These are phyloP conservation scores for Blastobotrys attinorum DNA, from an alignment of 805 yeast genomes.

Conservation along the genomic window DNA sequence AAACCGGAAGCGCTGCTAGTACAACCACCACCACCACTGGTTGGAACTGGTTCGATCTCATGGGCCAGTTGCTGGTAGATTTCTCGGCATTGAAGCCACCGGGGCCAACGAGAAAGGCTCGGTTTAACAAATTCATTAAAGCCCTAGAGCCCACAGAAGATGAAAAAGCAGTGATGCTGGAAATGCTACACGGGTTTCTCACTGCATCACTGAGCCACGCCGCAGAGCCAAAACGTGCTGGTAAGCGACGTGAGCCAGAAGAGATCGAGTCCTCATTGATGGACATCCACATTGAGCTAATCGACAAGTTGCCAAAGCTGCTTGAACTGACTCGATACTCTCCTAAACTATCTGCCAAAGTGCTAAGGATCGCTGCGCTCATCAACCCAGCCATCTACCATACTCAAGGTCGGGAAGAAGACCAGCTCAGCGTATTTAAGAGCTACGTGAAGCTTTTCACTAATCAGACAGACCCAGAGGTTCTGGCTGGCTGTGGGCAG, in stretches of 20 bases:
- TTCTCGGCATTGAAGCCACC: slow-evolving; percentile 10
- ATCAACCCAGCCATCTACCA: slow-evolving; percentile 18
- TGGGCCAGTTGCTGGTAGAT: slow-evolving; percentile 37
- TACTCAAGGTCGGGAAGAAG: slow-evolving; percentile 14
- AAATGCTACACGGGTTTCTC: slow-evolving; percentile 25
- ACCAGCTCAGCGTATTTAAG: slow-evolving; percentile 22
- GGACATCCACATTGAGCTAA: slow-evolving; percentile 10
- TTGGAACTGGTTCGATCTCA: slow-evolving; percentile 32
- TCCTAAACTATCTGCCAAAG: slow-evolving; percentile 16
- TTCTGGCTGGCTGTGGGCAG: slow-evolving; percentile 10
- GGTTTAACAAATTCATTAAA: background rate
- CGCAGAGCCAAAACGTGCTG: background rate
- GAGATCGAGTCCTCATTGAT: slow-evolving; percentile 6
- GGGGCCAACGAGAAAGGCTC: background rate
- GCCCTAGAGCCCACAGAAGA: slow-evolving; percentile 5
- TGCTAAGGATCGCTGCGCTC: slow-evolving; percentile 17
- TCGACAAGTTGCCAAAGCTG: slow-evolving; percentile 17
- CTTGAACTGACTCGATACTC: slow-evolving; percentile 20
- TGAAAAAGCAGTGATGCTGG: slow-evolving; percentile 11
- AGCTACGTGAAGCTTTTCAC: slow-evolving; percentile 8
- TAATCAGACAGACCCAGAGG: slow-evolving; percentile 4
- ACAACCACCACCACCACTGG: too few relatives aligned
- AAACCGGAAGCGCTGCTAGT: slow-evolving; percentile 2
- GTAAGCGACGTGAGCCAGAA: background rate
- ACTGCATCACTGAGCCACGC: slow-evolving; percentile 17